Percentiles rank a stretch among this genome's conserved stretches.
Evolutionary conservation across 148 eudicot genomes (phyloP).

Genomic region (Rhododendron ovatum): DNA sequence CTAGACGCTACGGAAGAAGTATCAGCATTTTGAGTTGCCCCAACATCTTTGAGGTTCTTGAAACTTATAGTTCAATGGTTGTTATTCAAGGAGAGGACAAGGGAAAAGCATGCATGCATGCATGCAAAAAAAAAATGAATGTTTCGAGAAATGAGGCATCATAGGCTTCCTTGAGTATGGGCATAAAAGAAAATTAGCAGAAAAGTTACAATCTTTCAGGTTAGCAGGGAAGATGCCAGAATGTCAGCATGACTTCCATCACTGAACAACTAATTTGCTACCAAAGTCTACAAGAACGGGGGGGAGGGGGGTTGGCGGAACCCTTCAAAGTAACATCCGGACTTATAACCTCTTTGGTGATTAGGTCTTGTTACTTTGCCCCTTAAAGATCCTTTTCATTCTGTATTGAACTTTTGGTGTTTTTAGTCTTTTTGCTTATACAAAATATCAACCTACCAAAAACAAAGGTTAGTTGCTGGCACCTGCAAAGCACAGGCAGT

Average conservation of each 20-base stretch:
- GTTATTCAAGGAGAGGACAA: not conserved
- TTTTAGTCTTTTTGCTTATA: not conserved
- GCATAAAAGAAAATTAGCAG: not conserved
- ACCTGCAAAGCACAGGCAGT: not conserved
- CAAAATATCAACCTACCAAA: not conserved
- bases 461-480: not conserved
- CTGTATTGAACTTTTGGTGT: not conserved
- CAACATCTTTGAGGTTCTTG: not conserved
- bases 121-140: not conserved
- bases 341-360: not conserved
- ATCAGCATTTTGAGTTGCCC: not conserved
- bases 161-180: not conserved
- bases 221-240: not conserved
- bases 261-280: not conserved
- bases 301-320: no score
- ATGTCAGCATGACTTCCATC: not conserved
- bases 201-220: not conserved
- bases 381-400: not conserved
- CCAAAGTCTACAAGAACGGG: not conserved
- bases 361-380: not conserved
- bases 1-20: not conserved
- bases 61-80: not conserved
- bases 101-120: not conserved
- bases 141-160: not conserved
- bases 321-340: not conserved